A percentile compares a stretch with the other conserved stretches of the same genome.
These are phyloP conservation scores for Xylariaceae sp. DNA, from an alignment of 2,329 filamentous ascomycete genomes.

Conservation along the genomic window DNA sequence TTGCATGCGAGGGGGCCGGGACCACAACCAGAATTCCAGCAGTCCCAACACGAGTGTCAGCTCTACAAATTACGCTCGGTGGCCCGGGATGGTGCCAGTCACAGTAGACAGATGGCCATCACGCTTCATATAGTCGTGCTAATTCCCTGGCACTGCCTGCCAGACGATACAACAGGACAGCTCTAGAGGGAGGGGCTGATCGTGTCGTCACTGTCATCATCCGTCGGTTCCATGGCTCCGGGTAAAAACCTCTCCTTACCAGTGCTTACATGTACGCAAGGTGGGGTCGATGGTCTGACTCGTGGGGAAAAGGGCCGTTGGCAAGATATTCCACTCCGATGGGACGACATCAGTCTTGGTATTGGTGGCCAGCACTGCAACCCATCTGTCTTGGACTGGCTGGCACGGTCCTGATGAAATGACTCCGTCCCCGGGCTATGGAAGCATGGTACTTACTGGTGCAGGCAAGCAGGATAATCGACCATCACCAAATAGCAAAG, in stretches of 20 bases:
- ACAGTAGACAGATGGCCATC: background rate
- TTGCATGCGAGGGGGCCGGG: background rate
- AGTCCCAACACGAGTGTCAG: background rate
- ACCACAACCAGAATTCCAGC: background rate
- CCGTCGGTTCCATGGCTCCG: conserved; percentile 11
- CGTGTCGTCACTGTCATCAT: conserved; percentile 10
- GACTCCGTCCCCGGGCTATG: conserved; percentile 1
- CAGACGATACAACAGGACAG: background rate
- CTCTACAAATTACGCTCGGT: background rate
- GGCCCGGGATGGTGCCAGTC: background rate
- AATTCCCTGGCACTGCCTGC: background rate
- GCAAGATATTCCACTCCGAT: conserved; percentile 7
- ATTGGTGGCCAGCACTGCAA: background rate
- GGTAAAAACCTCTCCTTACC: background rate
- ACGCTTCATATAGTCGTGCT: background rate
- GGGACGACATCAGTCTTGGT: conserved; percentile 13
- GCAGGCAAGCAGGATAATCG: background rate
- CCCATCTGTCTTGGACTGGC: background rate
- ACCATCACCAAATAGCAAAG: no score
- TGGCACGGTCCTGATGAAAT: background rate
- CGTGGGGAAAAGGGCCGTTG: background rate
- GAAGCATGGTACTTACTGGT: conserved; percentile 16
- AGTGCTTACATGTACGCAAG: background rate
- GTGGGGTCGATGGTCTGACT: background rate
- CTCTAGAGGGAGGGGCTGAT: conserved; percentile 1